Evolutionary conservation across 306 rosid genomes (phyloP).

Genomic region (Cicer yamashitae): DNA sequence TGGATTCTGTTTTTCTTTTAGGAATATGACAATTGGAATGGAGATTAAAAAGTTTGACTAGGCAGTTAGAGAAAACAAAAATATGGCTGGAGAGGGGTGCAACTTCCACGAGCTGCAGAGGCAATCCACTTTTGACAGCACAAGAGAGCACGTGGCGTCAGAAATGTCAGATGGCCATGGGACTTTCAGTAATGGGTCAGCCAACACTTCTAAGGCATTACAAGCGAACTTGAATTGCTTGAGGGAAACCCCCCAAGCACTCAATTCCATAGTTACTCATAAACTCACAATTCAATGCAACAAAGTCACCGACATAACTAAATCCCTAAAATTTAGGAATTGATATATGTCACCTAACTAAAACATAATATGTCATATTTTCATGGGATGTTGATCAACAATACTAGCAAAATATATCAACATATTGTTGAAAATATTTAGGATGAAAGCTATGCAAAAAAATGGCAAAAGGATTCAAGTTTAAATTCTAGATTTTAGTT

Average conservation of each 20-base stretch:
- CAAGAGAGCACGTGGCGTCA: background rate
- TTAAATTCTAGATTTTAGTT: constrained; percentile 10
- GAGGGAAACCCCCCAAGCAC: background rate
- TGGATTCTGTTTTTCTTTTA: background rate
- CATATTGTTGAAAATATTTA: constrained; percentile 16
- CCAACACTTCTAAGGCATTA: background rate
- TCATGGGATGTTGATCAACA: constrained; percentile 11
- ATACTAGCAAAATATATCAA: background rate
- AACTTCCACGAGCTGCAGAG: background rate
- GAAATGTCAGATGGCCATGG: background rate
- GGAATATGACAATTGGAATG: background rate
- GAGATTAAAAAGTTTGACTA: background rate
- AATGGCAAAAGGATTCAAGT: background rate
- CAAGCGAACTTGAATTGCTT: background rate
- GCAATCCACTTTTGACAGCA: background rate
- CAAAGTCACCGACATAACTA: background rate
- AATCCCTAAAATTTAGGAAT: background rate
- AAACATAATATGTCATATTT: background rate
- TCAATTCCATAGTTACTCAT: background rate
- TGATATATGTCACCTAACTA: background rate
- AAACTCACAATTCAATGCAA: background rate
- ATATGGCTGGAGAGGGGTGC: background rate
- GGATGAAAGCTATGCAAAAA: background rate
- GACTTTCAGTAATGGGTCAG: constrained; percentile 5
- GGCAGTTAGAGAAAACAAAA: background rate